Percentiles rank a stretch among this genome's conserved stretches.
Conservation (phyloP, 2,329 filamentous ascomycete genomes). For the Aspergillus flavus region DNA sequence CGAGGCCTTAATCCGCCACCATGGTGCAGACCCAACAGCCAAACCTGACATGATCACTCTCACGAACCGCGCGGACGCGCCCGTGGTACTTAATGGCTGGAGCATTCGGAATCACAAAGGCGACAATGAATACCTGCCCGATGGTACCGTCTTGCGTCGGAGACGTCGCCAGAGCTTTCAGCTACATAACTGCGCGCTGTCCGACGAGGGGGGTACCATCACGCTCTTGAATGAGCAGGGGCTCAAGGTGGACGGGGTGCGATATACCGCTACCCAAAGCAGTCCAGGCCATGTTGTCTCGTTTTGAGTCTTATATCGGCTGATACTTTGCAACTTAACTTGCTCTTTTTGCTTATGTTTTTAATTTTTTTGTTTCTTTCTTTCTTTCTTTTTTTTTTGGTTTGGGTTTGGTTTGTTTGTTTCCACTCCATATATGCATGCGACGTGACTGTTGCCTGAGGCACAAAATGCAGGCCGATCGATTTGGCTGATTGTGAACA, state of each 20-base stretch:
- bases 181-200: constrained; percentile 12
- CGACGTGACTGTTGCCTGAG: not conserved
- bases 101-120: constrained; percentile 16
- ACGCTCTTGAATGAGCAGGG: constrained; percentile 19
- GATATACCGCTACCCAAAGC: constrained; percentile 12
- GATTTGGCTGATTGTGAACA: too few species aligned
- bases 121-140: constrained; percentile 12
- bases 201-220: constrained; percentile 17
- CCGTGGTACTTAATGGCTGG: constrained; percentile 15
- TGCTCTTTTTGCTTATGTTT: too few species aligned
- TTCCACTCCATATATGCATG: not conserved
- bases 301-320: not conserved
- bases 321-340: too few species aligned
- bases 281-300: not conserved
- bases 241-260: constrained; percentile 20
- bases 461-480: not conserved
- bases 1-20: constrained; percentile 9
- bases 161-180: constrained; percentile 8
- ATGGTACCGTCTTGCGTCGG: constrained; percentile 10
- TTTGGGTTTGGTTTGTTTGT: too few species aligned
- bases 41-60: constrained; percentile 13
- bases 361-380: too few species aligned
- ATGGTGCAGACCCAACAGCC: not conserved
- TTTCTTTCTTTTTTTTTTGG: not conserved
- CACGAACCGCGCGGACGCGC: constrained; percentile 14